Base-by-base conservation (phyloP, 306 rosid genomes). In the Cicer pinnatifidum region DNA sequence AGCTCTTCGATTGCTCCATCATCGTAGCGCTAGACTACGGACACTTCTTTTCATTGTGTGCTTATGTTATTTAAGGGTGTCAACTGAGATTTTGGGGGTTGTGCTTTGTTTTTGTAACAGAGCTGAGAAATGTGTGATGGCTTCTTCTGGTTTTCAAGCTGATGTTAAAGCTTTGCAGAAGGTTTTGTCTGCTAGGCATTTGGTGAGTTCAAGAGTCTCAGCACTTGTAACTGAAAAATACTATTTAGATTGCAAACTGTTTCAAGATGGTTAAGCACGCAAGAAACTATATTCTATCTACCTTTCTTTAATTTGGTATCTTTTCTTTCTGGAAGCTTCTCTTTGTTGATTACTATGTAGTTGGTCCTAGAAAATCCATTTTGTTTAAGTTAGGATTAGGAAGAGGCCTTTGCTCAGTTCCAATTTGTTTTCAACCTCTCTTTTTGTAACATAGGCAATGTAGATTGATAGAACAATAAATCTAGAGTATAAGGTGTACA, bases 101-200 rank as follows among this genome's bases (percentile, higher is more conserved):
- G 47, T 38, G 17, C 1, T 73, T 60, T 39, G 67, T 50, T 52
- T 75, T 1, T 28, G 68, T 65, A 73, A 57, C 93, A 93, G 98
- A 48, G 97, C 98, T 5, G 97, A 90, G 1, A 93, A 90, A 69
- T 39, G 59, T 41, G 89, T 86, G 63, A 81, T 93, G 93, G 98
- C 97, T 33, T 90, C 97, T 38, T 94, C 99, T 72, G 99, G 99
- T 45, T 94, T 94, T 84, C 99, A 94, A 87, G 99, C 99, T 64
- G 99, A 94, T 82, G 99, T 94, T 35, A 89, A 86, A 77, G 99
- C 99, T 47, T 84, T 94, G 74, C 97, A 94, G 41, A 94, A 94
- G 89, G 86, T 58, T 62, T 75, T 93, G 88, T 70, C 88, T 35
- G 97, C 98, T 61, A 89, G 82, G 83, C 98, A 93, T 75, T 85